Conservation (phyloP, 2,329 filamentous ascomycete genomes). For the Colletotrichum karsti region DNA sequence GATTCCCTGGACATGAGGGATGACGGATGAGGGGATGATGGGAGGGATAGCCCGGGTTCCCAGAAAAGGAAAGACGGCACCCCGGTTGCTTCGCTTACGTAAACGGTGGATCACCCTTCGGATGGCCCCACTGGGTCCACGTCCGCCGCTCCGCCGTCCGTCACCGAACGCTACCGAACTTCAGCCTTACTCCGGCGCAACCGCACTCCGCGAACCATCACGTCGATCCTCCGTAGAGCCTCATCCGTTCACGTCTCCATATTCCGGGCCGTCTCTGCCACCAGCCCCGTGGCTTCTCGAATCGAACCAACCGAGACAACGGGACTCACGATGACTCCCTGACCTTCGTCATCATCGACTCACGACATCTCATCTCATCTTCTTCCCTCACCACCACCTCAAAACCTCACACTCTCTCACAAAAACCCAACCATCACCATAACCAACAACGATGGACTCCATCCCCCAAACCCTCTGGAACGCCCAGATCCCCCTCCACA, state of each 20-base stretch:
- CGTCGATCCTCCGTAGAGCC: not conserved
- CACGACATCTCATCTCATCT: not conserved
- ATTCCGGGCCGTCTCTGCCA: not conserved
- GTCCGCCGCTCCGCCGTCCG: too few species aligned
- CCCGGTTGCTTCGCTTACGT: not conserved
- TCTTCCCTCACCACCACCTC: not conserved
- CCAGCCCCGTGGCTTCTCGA: not conserved
- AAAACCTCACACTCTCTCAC: too few species aligned
- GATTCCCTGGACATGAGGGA: too few species aligned
- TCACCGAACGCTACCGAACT: too few species aligned
- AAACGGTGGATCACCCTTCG: not conserved
- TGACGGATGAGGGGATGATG: not conserved
- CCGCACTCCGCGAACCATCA: constrained; percentile 12
- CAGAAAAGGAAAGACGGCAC: constrained; percentile 1
- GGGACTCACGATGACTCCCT: constrained; percentile 2
- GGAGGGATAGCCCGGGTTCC: constrained; percentile 8
- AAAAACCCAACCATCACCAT: too few species aligned
- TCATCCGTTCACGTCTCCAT: not conserved
- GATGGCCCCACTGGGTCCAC: not conserved
- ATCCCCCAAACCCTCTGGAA: constrained; percentile 62
- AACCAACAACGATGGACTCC: too few species aligned
- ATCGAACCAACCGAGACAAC: not conserved
- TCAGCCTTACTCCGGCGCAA: constrained; percentile 9
- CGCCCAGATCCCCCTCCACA: constrained; percentile 61
- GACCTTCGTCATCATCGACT: not conserved